These are phyloP conservation scores for Goffeauzyma gilvescens DNA, from an alignment of 768 basidiomycete genomes.

Conservation along the genomic window DNA sequence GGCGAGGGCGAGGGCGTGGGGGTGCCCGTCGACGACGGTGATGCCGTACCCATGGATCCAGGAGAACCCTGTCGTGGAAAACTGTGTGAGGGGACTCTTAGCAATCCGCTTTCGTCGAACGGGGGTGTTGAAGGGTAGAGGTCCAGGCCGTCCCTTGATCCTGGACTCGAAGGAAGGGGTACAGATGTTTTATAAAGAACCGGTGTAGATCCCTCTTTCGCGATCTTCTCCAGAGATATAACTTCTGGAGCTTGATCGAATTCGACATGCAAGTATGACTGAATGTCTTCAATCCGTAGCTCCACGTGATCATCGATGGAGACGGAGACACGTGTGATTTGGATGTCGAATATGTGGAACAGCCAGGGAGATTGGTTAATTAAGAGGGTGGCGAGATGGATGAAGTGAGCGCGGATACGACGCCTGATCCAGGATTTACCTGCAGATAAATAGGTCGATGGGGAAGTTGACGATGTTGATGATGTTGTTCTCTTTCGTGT, in stretches of 20 bases:
- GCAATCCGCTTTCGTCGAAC: no score
- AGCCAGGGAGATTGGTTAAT: constrained; percentile 19
- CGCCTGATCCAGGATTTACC: neutral
- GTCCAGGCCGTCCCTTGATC: neutral
- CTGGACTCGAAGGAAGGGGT: neutral
- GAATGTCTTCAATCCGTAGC: constrained; percentile 5
- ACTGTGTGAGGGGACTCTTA: no score
- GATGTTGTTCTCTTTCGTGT: neutral
- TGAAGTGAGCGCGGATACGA: neutral
- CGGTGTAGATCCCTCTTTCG: neutral
- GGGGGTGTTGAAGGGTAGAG: neutral
- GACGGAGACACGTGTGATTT: constrained; percentile 10
- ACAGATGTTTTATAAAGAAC: neutral
- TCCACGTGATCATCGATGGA: constrained; percentile 11
- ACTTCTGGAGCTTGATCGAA: constrained; percentile 10
- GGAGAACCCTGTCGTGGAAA: no score
- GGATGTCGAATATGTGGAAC: constrained; percentile 13
- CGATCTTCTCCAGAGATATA: neutral
- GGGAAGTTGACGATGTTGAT: neutral
- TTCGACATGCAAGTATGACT: constrained; percentile 6
- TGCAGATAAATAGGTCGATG: neutral
- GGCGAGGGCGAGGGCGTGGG: no score
- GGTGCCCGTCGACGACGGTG: no score
- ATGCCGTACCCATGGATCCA: no score
- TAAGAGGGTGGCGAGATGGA: constrained; percentile 8